A percentile compares a stretch with the other conserved stretches of the same genome.
Evolutionary conservation across 2,329 filamentous ascomycete species (phyloP).

Genomic region (Bipolaris zeicola): DNA sequence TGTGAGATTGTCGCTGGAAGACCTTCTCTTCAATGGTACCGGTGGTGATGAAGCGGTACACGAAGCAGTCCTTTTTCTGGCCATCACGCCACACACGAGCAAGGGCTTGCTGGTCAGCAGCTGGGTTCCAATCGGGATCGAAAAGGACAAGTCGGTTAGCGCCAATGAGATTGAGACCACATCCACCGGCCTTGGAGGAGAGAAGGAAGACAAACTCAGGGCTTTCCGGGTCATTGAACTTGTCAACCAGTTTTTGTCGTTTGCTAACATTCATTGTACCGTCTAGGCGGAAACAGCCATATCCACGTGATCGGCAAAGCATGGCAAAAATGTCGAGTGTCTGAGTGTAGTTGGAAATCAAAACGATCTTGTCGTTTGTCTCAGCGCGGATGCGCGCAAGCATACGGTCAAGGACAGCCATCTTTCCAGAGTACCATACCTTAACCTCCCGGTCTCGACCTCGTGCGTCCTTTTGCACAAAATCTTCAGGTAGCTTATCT

Average conservation of each 20-base stretch:
- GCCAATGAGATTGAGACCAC: constrained; percentile 93
- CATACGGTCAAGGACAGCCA: constrained; percentile 98
- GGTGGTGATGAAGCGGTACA: constrained; percentile 98
- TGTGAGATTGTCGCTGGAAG: constrained; percentile 97
- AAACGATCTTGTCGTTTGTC: constrained; percentile 98
- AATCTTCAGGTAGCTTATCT: constrained; percentile 80
- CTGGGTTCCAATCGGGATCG: constrained; percentile 94
- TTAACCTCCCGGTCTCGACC: constrained; percentile 92
- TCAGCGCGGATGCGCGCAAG: constrained; percentile 92
- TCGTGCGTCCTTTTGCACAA: constrained; percentile 82
- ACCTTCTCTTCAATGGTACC: constrained; percentile 99
- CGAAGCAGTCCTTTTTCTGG: constrained; percentile 98
- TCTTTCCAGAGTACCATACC: constrained; percentile 96
- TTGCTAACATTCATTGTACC: constrained; percentile 98
- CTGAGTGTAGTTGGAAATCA: constrained; percentile 98
- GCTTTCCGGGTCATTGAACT: constrained; percentile 92
- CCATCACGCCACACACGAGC: constrained; percentile 98
- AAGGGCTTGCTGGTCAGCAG: constrained; percentile 94
- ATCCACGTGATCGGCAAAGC: constrained; percentile 81
- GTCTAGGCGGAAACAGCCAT: constrained; percentile 87
- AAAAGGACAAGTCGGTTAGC: constrained; percentile 95
- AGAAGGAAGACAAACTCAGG: constrained; percentile 94
- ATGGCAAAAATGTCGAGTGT: constrained; percentile 94
- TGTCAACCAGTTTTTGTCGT: constrained; percentile 94
- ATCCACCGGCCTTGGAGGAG: constrained; percentile 94